Evolutionary conservation across 2,329 filamentous ascomycete genomes (phyloP), one percentile per base, ranked within the genome.

Genomic region (Ascochyta clinopodiicola): DNA sequence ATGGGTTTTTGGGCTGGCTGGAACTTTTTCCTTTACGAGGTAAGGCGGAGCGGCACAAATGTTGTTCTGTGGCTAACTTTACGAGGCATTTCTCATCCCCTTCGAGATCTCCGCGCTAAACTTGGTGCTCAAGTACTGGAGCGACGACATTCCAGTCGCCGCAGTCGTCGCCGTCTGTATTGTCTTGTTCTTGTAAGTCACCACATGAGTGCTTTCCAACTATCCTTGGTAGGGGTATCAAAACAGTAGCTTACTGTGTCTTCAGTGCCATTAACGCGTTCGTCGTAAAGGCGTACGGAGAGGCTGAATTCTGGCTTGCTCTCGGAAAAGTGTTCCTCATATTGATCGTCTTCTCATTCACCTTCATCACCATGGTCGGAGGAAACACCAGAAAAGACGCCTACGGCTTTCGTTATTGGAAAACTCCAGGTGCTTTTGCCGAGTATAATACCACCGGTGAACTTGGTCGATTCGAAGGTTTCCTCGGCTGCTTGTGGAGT

Each of bases 1-100:
- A 49, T 55, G 85, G 85, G 85, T 15, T 87, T 88, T 64, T 80
- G 79, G 69, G 76, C 77, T 53, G 77, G 78, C 68, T 77, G 65
- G 65, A 81, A 80, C 47, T 77, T 81, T 60, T 80, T 80, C 50
- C 36, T 81, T 38, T 80, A 80, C 58, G 78, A 82, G 22, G 22
- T 24, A 24, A 6, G 4, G 22, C 22, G 4, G 6, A 4, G 6
- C 22, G 22, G 22, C 2, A 24, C 22, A 4, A 24, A 24, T 24
- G 22, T 24, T 24, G 22, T 6, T 24, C 6, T 24, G 22, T 6
- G 4, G 22, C 22, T 24, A 24, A 24, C 22, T 81, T 38, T 80
- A 80, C 58, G 78, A 31, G 55, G 74, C 78, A 0, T 51, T 82
- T 2, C 68, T 81, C 0, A 79, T 82, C 1, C 79, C 80, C 0